phyloP scores from a whole-genome alignment of 1,284 basidiomycete genomes.

The Ustilago shanxiensis region DNA sequence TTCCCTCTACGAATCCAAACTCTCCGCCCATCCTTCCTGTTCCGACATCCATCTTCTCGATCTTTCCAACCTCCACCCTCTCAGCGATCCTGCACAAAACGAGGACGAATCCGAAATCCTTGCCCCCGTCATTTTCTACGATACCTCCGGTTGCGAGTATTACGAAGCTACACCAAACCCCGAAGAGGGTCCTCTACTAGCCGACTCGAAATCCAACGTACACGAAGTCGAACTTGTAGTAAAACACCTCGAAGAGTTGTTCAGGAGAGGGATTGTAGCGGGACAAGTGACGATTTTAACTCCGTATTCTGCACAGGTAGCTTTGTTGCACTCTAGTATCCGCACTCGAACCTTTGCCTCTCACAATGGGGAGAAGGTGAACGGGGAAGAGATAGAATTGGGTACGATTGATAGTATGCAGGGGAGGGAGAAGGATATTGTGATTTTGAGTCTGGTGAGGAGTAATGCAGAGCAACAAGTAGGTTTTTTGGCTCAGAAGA shows the following conservation, averaged over 20 bases:
- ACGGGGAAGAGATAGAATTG: constrained; percentile 52
- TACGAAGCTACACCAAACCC: constrained; percentile 41
- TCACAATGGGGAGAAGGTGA: background rate
- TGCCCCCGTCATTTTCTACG: constrained; percentile 89
- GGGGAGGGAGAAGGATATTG: constrained; percentile 66
- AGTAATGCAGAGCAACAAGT: constrained; percentile 60
- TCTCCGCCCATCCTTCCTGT: constrained; percentile 81
- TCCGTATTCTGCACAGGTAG: constrained; percentile 75
- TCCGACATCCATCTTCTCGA: constrained; percentile 80
- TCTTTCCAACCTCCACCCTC: constrained; percentile 69
- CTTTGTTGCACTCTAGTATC: constrained; percentile 74
- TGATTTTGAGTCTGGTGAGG: constrained; percentile 62
- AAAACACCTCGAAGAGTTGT: constrained; percentile 83
- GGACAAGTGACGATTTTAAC: constrained; percentile 89
- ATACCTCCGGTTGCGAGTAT: constrained; percentile 73
- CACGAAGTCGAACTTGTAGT: constrained; percentile 90
- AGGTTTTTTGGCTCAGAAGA: constrained; percentile 64
- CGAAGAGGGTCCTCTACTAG: constrained; percentile 22
- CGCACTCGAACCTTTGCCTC: background rate
- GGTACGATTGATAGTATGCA: constrained; percentile 68
- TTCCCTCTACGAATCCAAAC: constrained; percentile 81
- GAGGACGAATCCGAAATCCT: constrained; percentile 77
- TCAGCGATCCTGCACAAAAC: constrained; percentile 72
- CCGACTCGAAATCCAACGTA: constrained; percentile 79
- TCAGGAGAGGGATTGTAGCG: constrained; percentile 78